Conservation (phyloP, 1,139 yeast genomes). For the Pichia norvegensis region DNA sequence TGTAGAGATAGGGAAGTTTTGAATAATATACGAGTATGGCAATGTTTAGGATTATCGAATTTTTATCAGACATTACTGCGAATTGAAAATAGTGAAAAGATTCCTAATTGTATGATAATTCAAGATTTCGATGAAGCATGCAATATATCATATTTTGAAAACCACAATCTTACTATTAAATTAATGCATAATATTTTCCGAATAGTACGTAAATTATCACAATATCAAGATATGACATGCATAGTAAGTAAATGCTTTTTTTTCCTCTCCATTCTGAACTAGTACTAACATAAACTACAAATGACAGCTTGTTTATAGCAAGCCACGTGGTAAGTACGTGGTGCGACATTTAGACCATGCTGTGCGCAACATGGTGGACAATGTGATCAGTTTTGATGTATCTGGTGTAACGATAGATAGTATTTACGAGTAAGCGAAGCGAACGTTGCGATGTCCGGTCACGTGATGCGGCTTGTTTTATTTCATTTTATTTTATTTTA, state of each 20-base stretch:
- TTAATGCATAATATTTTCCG: conserved; percentile 15
- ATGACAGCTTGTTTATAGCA: conserved; percentile 4
- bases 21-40: neutral
- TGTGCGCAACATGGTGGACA: conserved; percentile 9
- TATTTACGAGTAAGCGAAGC: neutral
- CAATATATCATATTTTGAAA: conserved; percentile 21
- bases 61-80: conserved; percentile 1
- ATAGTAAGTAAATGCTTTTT: conserved; percentile 19
- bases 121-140: conserved; percentile 26
- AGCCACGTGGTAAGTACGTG: neutral
- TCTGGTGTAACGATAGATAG: neutral
- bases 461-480: too few relatives aligned
- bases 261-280: neutral
- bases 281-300: neutral
- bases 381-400: conserved; percentile 3
- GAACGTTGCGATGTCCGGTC: neutral
- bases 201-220: conserved; percentile 20
- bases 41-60: conserved; percentile 1
- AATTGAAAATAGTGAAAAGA: neutral
- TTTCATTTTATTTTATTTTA: too few relatives aligned
- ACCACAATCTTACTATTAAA: conserved; percentile 19
- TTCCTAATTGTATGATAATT: conserved; percentile 17
- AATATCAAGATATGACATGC: conserved; percentile 14
- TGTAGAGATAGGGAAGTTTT: neutral
- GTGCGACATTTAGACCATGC: conserved; percentile 1